Base-by-base conservation (phyloP, 371 early-diverging fungal genomes). In the Entomophthora muscae region DNA sequence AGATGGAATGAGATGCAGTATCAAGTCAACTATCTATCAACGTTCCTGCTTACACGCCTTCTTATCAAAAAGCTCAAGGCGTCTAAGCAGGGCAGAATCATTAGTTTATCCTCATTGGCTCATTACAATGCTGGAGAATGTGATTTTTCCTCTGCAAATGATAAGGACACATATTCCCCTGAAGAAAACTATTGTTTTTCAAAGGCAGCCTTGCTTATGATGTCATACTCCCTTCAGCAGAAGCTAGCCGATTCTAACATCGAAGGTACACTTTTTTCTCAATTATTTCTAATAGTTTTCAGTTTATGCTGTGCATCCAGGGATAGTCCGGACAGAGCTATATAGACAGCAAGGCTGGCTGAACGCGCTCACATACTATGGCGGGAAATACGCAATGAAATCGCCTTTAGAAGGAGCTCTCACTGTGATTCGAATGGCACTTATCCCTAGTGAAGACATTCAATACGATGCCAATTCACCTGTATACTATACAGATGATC, bases 151-250 rank as follows among this genome's bases (percentile, higher is more conserved):
- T 1, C 17, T 42, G n/a, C n/a, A 1, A 23, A 61, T 42, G 26
- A 61, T 23, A 33, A 30, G 23, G 2, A 10, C 3, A 31, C 23
- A 24, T 61, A 61, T 30, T 32, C 30, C 22, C 24, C 32, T 3
- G 5, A 22, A 1, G 61, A 1, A 10, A 12, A 30, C 12, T 61
- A 61, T 23, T 32, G 22, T 61, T 7, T n/a, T 10, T 22, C 61
- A 10, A 61, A 61, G 31, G 61, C 61, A 5, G 61, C 61, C 26
- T 13, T 28, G 30, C 30, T 61, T n/a, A 61, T 61, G 61, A 32
- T 17, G 17, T 29, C 61, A 10, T 61, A 42, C 42, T 22, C 10
- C 2, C 42, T 61, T 28, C 32, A 61, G 7, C 32, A 23, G 5
- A 42, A 30, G 23, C 52, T 61, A 12, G 24, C 31, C 5, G 27